Evolutionary conservation across 495 filamentous ascomycete genomes (phyloP).

Genomic region (Pyronema omphalodes): DNA sequence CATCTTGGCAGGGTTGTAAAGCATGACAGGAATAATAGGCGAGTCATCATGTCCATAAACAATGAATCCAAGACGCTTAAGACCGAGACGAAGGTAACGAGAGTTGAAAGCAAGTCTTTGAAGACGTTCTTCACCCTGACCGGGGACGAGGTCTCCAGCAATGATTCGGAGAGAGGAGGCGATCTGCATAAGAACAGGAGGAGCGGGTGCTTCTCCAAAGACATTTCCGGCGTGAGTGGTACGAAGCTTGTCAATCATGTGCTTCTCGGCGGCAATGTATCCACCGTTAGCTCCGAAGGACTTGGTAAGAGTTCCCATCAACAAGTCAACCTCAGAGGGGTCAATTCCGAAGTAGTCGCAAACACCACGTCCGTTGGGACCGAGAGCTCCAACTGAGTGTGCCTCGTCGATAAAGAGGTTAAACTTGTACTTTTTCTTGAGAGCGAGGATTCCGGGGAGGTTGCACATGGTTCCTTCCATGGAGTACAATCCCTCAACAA

Average conservation of each 20-base stretch:
- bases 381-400: constrained; percentile 87
- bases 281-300: constrained; percentile 97
- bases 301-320: constrained; percentile 97
- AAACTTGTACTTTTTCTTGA: constrained; percentile 95
- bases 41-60: constrained; percentile 94
- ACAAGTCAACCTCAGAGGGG: constrained; percentile 71
- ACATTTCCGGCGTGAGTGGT: constrained; percentile 69
- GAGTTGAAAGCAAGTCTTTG: constrained; percentile 97
- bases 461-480: constrained; percentile 99
- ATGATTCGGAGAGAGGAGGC: constrained; percentile 68
- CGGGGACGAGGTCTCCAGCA: constrained; percentile 64
- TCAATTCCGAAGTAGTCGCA: constrained; percentile 95
- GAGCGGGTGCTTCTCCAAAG: constrained; percentile 74
- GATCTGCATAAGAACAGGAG: constrained; percentile 78
- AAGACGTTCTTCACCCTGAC: constrained; percentile 87
- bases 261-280: constrained; percentile 79
- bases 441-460: constrained; percentile 60
- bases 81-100: constrained; percentile 82
- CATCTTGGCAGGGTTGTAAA: constrained; percentile 96
- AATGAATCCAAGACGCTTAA: constrained; percentile 94
- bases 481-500: constrained; percentile 91
- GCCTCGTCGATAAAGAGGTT: constrained; percentile 90
- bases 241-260: constrained; percentile 78
- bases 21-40: constrained; percentile 80
- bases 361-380: constrained; percentile 71